These are phyloP conservation scores for Lepidium didymum DNA, from an alignment of 345 rosid genomes.

Conservation along the genomic window DNA sequence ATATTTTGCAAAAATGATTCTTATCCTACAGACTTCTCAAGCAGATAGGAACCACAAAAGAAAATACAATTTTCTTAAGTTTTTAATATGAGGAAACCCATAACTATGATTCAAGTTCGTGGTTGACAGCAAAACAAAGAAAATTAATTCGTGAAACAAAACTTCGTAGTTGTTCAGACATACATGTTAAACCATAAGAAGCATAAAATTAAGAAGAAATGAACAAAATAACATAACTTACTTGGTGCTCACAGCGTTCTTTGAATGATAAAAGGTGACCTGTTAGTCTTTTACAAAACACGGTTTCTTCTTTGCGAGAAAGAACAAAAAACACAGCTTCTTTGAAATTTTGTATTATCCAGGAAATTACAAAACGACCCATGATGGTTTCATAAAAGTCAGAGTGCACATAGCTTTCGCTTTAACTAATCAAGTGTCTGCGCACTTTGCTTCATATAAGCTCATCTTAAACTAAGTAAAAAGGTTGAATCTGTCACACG, in stretches of 20 bases:
- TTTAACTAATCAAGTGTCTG: no score
- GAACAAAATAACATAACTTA: neutral
- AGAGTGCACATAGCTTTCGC: neutral
- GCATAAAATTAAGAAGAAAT: neutral
- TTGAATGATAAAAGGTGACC: neutral
- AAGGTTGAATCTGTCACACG: no score
- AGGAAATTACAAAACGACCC: neutral
- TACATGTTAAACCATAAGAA: neutral
- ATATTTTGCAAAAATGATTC: no score
- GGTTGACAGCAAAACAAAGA: neutral
- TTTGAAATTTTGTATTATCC: neutral
- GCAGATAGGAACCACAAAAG: no score
- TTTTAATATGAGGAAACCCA: neutral
- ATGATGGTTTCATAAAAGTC: neutral
- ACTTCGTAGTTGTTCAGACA: neutral
- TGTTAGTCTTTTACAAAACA: neutral
- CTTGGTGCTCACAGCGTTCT: neutral
- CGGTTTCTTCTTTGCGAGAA: no score
- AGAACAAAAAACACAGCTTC: neutral
- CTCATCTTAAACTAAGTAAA: no score
- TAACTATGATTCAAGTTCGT: neutral
- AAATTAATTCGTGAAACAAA: neutral
- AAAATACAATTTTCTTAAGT: neutral
- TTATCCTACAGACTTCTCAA: no score
- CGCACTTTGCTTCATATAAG: no score